These are phyloP conservation scores for Gloeopeniophorella convolvens DNA, from an alignment of 768 basidiomycete species.

Conservation along the genomic window DNA sequence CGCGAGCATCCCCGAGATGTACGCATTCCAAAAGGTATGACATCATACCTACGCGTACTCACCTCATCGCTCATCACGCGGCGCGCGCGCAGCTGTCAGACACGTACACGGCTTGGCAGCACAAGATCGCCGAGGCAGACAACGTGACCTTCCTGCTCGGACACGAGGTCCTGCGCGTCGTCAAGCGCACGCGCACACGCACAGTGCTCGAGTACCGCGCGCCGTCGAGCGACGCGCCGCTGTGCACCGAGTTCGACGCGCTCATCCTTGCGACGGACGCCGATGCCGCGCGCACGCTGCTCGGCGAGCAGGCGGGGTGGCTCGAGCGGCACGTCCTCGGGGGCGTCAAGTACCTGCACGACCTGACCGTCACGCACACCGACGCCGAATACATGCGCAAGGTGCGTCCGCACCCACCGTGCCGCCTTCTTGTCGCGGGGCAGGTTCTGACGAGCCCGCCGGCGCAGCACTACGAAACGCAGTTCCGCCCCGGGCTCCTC, in stretches of 20 bases:
- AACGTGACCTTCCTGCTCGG: slow-evolving; percentile 26
- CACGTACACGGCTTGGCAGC: slow-evolving; percentile 29
- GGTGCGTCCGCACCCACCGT: slow-evolving; percentile 23
- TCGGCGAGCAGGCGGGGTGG: slow-evolving; percentile 34
- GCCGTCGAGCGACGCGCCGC: not conserved
- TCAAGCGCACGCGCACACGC: slow-evolving; percentile 18
- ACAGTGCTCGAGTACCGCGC: slow-evolving; percentile 24
- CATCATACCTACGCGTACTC: not conserved
- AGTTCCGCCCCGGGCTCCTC: slow-evolving; percentile 31
- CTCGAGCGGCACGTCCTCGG: slow-evolving; percentile 38
- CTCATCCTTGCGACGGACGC: slow-evolving; percentile 40
- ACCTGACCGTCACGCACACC: slow-evolving; percentile 46
- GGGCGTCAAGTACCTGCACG: slow-evolving; percentile 39
- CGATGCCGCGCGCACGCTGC: slow-evolving; percentile 36
- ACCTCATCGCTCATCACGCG: not conserved
- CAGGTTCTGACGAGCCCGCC: not conserved
- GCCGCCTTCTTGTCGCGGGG: not conserved
- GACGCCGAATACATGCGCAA: slow-evolving; percentile 42
- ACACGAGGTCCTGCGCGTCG: slow-evolving; percentile 24
- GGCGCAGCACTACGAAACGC: slow-evolving; percentile 35
- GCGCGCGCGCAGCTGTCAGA: slow-evolving; percentile 22
- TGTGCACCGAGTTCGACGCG: slow-evolving; percentile 31
- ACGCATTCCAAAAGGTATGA: slow-evolving; percentile 31
- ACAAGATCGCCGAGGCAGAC: slow-evolving; percentile 21
- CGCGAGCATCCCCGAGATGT: slow-evolving; percentile 32